phyloP scores from a whole-genome alignment of 2,329 filamentous ascomycete species.

The Thelonectria blattea region DNA sequence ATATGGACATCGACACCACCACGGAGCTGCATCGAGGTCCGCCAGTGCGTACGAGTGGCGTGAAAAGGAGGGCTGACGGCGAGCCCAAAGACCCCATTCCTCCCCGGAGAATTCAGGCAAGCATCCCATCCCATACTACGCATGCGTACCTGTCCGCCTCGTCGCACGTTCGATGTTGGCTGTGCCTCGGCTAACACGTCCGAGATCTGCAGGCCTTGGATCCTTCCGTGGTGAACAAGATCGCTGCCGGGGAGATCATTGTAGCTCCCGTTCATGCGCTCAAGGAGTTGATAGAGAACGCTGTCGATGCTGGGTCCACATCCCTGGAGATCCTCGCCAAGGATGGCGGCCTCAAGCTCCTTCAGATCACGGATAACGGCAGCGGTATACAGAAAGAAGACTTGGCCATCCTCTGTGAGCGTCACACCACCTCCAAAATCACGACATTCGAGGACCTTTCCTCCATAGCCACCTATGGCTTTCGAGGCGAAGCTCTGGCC shows the following conservation, averaged over 20 bases:
- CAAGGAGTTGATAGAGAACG: slow-evolving; percentile 96
- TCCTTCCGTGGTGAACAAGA: slow-evolving; percentile 96
- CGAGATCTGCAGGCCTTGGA: slow-evolving; percentile 72
- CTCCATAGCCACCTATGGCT: slow-evolving; percentile 95
- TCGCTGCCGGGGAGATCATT: slow-evolving; percentile 97
- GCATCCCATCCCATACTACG: slow-evolving; percentile 23
- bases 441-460: slow-evolving; percentile 91
- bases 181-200: slow-evolving; percentile 17
- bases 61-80: slow-evolving; percentile 57
- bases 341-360: slow-evolving; percentile 90
- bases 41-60: slow-evolving; percentile 40
- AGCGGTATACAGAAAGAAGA: slow-evolving; percentile 97
- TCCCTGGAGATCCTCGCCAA: slow-evolving; percentile 90
- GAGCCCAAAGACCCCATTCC: slow-evolving; percentile 46
- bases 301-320: slow-evolving; percentile 95
- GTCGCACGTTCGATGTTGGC: slow-evolving; percentile 6
- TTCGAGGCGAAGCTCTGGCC: slow-evolving; percentile 91
- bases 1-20: slow-evolving; percentile 22
- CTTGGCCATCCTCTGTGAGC: slow-evolving; percentile 87
- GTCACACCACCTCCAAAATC: slow-evolving; percentile 96
- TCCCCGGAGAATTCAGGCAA: slow-evolving; percentile 57
- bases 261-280: slow-evolving; percentile 94
- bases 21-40: slow-evolving; percentile 14
- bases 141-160: slow-evolving; percentile 6
- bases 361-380: slow-evolving; percentile 98